Base-by-base conservation (phyloP, 441 rosid species). In the Eutrema salsugineum region DNA sequence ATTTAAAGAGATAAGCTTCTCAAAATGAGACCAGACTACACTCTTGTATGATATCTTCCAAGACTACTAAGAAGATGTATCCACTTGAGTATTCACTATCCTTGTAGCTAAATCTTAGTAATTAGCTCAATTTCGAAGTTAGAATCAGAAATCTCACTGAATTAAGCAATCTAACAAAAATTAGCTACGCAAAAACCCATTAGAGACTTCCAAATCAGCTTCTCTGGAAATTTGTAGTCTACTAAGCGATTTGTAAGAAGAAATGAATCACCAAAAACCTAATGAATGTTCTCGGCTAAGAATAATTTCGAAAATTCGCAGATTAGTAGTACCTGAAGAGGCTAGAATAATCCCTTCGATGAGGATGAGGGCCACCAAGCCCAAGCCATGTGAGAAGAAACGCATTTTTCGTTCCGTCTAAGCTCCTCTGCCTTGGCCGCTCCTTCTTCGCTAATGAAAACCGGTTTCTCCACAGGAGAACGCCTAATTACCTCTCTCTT, bases 381-480 rank as follows among this genome's bases (percentile, higher is more conserved):
- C 88, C 99, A 71, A 87, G 79, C 99, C 99, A 90, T 17, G 94
- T 73, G 32, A 94, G 87, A 66, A 91, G 86, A 84, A 94, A 94
- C 55, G 97, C 97, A 20, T 87, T 87, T 87, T 84, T 94, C 97
- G 63, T 87, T 90, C 73, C 70, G 78, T 66, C 73, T 76, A 78
- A 76, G 83, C 71, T 88, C 96, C 63, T 87, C 80, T 27, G 83
- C 91, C 71, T 82, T 83, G 5, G 75, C 84, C 28, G 86, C 92
- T 2, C 84, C 89, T 42, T 74, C 86, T 71, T 83, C 76, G 64
- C 87, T 82, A 15, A 84, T 28, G 62, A 83, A 79, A 53, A 71
- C 84, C 9, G 90, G 89, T 60, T 85, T 90, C 83, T 85, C 88
- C 61, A 90, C 84, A 4, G 97, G 97, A 11, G 83, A 8, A 48